Percentiles rank a stretch among this genome's conserved stretches.
phyloP scores from a whole-genome alignment of 345 rosid genomes.

The Turnera subulata region DNA sequence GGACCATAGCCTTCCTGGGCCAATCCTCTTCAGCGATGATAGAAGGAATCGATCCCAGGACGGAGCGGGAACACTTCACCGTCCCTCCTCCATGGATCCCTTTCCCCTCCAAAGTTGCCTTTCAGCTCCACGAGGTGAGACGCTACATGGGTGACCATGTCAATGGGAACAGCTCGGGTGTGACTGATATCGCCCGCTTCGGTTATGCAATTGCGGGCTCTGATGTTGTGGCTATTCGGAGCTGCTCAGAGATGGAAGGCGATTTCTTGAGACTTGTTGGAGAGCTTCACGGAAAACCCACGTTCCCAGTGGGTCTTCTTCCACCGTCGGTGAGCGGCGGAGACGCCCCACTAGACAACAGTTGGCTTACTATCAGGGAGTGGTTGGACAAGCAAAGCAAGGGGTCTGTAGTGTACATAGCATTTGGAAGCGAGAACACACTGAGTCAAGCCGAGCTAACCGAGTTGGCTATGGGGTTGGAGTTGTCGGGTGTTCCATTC shows the following conservation, averaged over 20 bases:
- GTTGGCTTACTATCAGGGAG: neutral
- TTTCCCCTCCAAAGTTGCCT: constrained; percentile 18
- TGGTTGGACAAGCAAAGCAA: constrained; percentile 13
- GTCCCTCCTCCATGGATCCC: constrained; percentile 25
- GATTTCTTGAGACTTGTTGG: constrained; percentile 17
- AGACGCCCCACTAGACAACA: neutral
- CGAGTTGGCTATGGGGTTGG: constrained; percentile 12
- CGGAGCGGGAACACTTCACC: constrained; percentile 10
- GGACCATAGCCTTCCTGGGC: neutral
- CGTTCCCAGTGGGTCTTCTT: constrained; percentile 19
- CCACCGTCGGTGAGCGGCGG: neutral
- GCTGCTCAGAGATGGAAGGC: constrained; percentile 24
- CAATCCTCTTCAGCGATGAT: neutral
- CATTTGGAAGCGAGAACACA: constrained; percentile 14
- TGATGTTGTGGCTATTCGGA: constrained; percentile 12
- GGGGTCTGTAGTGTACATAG: constrained; percentile 9
- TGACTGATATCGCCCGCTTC: neutral
- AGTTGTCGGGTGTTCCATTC: constrained; percentile 15
- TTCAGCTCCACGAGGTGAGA: constrained; percentile 2
- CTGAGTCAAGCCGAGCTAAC: neutral
- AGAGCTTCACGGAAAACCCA: constrained; percentile 22
- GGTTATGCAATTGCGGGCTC: constrained; percentile 10
- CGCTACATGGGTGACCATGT: neutral
- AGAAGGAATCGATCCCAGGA: constrained; percentile 1
- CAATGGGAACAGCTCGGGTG: neutral